Conservation (phyloP, 169 alveolate genomes). For the Plasmodium falciparum region DNA sequence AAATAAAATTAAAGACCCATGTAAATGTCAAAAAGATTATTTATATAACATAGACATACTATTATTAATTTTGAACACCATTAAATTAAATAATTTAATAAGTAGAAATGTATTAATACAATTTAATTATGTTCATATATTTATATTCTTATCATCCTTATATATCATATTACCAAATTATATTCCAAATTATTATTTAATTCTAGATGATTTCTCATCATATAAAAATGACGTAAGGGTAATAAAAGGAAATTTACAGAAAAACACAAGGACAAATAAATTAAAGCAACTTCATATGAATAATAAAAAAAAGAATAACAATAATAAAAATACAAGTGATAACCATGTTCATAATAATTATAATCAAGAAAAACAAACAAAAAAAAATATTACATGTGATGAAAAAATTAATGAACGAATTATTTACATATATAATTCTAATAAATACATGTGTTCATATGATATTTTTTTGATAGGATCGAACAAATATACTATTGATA, state of each 20-base stretch:
- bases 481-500: conserved; percentile 38
- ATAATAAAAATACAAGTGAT: conserved; percentile 3
- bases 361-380: background rate
- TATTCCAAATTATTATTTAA: conserved; percentile 53
- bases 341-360: background rate
- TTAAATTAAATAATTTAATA: conserved; percentile 42
- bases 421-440: conserved; percentile 53
- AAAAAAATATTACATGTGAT: background rate
- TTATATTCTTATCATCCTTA: conserved; percentile 33
- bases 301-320: background rate
- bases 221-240: conserved; percentile 12
- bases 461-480: conserved; percentile 52
- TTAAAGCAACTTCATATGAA: no score
- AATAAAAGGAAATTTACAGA: conserved; percentile 39
- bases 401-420: conserved; percentile 20
- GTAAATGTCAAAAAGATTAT: conserved; percentile 51
- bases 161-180: conserved; percentile 62
- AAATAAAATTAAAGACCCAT: conserved; percentile 45
- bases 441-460: conserved; percentile 49
- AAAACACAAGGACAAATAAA: background rate
- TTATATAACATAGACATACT: conserved; percentile 28
- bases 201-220: conserved; percentile 49
- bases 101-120: conserved; percentile 37
- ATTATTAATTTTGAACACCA: conserved; percentile 37
- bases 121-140: conserved; percentile 64